A percentile compares a stretch with the other conserved stretches of the same genome.
phyloP scores from a whole-genome alignment of 306 rosid genomes.

The Senna tora region DNA sequence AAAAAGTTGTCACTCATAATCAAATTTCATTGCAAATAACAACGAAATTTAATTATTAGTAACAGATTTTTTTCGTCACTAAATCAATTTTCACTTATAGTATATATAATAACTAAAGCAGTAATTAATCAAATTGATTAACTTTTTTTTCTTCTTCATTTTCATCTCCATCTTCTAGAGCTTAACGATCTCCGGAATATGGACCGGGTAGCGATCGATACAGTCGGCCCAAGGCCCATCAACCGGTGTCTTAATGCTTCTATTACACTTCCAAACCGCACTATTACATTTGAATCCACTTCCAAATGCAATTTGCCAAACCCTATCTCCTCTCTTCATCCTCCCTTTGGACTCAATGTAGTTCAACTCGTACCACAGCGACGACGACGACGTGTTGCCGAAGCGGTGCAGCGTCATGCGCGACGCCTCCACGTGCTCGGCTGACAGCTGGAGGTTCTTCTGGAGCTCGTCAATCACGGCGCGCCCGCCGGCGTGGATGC shows the following conservation, averaged over 20 bases:
- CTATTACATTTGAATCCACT: slow-evolving; percentile 80
- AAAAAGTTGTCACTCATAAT: too few species aligned
- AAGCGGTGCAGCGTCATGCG: slow-evolving; percentile 83
- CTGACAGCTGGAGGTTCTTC: slow-evolving; percentile 80
- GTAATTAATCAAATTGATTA: too few species aligned
- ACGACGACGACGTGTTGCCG: slow-evolving; percentile 91
- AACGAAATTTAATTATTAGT: too few species aligned
- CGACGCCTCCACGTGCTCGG: slow-evolving; percentile 83
- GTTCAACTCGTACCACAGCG: slow-evolving; percentile 77
- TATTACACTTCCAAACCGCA: slow-evolving; percentile 83
- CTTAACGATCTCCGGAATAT: slow-evolving; percentile 82
- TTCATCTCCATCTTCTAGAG: slow-evolving; percentile 39
- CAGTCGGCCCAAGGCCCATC: slow-evolving; percentile 85
- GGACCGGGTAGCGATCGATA: slow-evolving; percentile 76
- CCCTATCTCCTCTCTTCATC: slow-evolving; percentile 74
- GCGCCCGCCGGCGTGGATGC: slow-evolving; percentile 86
- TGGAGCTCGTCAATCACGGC: slow-evolving; percentile 87
- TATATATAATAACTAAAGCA: too few species aligned
- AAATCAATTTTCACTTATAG: too few species aligned
- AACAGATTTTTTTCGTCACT: too few species aligned
- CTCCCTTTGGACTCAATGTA: slow-evolving; percentile 80
- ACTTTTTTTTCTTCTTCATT: too few species aligned
- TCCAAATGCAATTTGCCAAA: slow-evolving; percentile 89
- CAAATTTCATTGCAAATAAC: too few species aligned
- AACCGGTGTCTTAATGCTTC: slow-evolving; percentile 47